phyloP scores from a whole-genome alignment of 2,329 filamentous ascomycete genomes.

The Hypoxylon sp. region DNA sequence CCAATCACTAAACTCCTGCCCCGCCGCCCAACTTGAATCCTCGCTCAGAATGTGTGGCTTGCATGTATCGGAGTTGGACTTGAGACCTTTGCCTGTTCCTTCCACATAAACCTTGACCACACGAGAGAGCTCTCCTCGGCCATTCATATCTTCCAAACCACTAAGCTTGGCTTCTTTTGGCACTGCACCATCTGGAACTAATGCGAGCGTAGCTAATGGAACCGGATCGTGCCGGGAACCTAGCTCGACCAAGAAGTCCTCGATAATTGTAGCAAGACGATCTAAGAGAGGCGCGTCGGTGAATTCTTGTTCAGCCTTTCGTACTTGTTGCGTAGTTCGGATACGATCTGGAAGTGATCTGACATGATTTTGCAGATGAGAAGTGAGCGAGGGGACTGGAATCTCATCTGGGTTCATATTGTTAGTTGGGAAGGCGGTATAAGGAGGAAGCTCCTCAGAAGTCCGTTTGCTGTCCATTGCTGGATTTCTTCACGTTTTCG shows the following conservation, averaged over 20 bases:
- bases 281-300: conserved; percentile 56
- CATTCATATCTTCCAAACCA: conserved; percentile 47
- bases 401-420: conserved; percentile 13
- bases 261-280: conserved; percentile 56
- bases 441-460: conserved; percentile 44
- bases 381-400: conserved; percentile 38
- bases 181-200: conserved; percentile 59
- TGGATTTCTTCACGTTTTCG: too few relatives aligned
- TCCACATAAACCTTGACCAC: conserved; percentile 39
- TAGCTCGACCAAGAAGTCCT: conserved; percentile 57
- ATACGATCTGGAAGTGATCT: conserved; percentile 54
- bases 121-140: conserved; percentile 45
- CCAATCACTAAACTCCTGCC: conserved; percentile 59
- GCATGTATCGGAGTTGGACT: conserved; percentile 6
- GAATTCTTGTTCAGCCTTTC: conserved; percentile 51
- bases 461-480: conserved; percentile 32
- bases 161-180: conserved; percentile 45
- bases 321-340: conserved; percentile 50
- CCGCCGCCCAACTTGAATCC: conserved; percentile 33
- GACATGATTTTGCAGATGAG: conserved; percentile 51
- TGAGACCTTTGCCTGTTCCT: conserved; percentile 10
- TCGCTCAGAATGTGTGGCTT: conserved; percentile 11
- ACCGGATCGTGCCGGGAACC: conserved; percentile 50
- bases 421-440: conserved; percentile 33
- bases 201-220: conserved; percentile 56